Conservation (phyloP, 73 alveolate genomes). For the Tetrahymena malaccensis region DNA sequence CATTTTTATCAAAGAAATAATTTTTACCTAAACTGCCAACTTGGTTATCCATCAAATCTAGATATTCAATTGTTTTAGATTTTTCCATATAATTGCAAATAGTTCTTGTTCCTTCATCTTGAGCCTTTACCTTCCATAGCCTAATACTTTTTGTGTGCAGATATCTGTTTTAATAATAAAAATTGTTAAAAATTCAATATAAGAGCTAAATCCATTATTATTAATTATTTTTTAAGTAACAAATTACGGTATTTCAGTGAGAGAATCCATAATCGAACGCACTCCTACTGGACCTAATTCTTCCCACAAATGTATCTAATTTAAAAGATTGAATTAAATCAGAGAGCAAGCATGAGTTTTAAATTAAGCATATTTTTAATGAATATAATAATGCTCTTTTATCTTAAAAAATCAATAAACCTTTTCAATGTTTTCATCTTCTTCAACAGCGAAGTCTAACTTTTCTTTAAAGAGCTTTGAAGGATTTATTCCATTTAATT, state of each 20-base stretch:
- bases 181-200: no score
- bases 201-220: neutral
- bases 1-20: no score
- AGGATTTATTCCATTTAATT: constrained; percentile 25
- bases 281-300: constrained; percentile 46
- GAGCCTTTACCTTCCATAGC: constrained; percentile 34
- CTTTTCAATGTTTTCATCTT: constrained; percentile 27
- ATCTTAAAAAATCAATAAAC: neutral
- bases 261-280: constrained; percentile 35
- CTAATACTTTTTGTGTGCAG: constrained; percentile 10
- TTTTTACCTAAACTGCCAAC: constrained; percentile 9
- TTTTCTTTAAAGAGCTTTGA: constrained; percentile 31
- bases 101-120: constrained; percentile 38
- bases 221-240: neutral
- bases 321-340: neutral
- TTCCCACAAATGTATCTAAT: constrained; percentile 14
- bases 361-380: neutral
- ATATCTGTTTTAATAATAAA: neutral
- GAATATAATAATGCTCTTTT: neutral
- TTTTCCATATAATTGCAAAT: constrained; percentile 30
- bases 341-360: neutral
- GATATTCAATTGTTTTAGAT: constrained; percentile 4
- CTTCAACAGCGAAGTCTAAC: constrained; percentile 13
- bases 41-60: constrained; percentile 33
- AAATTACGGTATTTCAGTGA: constrained; percentile 14